phyloP scores from a whole-genome alignment of 2,329 filamentous ascomycete species.

The Neurospora crassa region DNA sequence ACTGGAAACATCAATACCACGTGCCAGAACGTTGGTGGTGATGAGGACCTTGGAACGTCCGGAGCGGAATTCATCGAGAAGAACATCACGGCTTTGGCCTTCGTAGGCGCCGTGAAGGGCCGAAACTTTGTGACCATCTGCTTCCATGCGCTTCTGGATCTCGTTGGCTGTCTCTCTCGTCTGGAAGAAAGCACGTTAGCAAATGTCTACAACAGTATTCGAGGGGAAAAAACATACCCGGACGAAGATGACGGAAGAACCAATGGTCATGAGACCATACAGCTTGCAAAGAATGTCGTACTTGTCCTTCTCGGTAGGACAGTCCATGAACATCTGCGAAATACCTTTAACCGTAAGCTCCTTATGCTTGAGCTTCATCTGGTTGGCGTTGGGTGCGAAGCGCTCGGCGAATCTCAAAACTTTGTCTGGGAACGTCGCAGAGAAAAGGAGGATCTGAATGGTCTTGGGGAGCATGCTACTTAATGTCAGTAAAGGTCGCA shows the following conservation, averaged over 20 bases:
- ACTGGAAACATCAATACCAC: conserved; percentile 83
- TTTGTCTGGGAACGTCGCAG: conserved; percentile 80
- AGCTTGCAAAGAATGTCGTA: conserved; percentile 84
- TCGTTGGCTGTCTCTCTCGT: conserved; percentile 76
- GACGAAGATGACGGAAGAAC: conserved; percentile 97
- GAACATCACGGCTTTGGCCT: conserved; percentile 67
- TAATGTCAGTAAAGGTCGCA: conserved; percentile 3
- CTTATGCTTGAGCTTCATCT: conserved; percentile 78
- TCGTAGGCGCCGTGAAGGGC: conserved; percentile 85
- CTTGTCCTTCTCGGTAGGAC: conserved; percentile 69
- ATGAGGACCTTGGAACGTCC: conserved; percentile 93
- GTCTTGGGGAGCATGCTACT: conserved; percentile 59
- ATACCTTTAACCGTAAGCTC: conserved; percentile 96
- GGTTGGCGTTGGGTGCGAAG: conserved; percentile 79
- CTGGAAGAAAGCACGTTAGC: conserved; percentile 31
- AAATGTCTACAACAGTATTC: not conserved
- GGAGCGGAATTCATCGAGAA: conserved; percentile 78
- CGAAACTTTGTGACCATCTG: conserved; percentile 84
- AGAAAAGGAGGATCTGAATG: conserved; percentile 90
- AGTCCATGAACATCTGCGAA: conserved; percentile 96
- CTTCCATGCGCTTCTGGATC: conserved; percentile 77
- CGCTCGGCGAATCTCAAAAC: conserved; percentile 75
- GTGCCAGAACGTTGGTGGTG: conserved; percentile 91
- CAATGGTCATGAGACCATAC: conserved; percentile 92
- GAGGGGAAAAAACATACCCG: conserved; percentile 48